Base-by-base conservation (phyloP, 768 basidiomycete genomes). In the Russula lepida region DNA sequence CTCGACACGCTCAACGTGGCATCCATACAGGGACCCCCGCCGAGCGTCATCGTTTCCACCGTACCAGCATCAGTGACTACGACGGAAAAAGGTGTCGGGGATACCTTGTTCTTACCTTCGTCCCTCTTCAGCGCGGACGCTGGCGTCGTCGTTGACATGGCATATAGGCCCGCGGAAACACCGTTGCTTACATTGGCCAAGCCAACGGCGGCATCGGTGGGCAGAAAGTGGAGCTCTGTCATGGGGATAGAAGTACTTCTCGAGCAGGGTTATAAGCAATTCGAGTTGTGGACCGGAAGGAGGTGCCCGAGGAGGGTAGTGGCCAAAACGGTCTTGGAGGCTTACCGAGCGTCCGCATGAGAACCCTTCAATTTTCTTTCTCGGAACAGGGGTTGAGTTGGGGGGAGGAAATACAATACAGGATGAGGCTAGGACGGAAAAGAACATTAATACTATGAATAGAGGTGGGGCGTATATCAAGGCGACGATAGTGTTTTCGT, bases 141-240 rank as follows among this genome's bases (percentile, higher is more conserved):
- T 1, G 84, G 84, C 3, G 81, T 89, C 3, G 86, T 94, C 12
- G 79, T 98, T 12, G 97, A 99, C 67, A 89, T 97, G 88, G 93
- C 95, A 21, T 98, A 98, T 72, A 86, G 86, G 67, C 97, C 95
- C 0, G 82, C 86, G 3, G 80, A 84, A 66, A 98, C 95, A 15
- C 86, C 94, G 0, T 72, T 99, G 57, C 74, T 98, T 27, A 70
- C 71, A 55, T 73, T 95, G 15, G 94, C 92, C 4, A 77, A 79
- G 66, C 68, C 71, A 41, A 73, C 71, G 25, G 73, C 70, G 25
- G 25, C 44, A 21, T 76, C 64, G 21, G 59, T 75, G 7, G 33
- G 55, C 12, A 63, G 71, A 30, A 76, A 79, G 35, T 95, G 94
- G 94, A 76, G 72, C 11, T 73, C 76, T 4, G 87, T 93, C n/a